A percentile compares a stretch with the other conserved stretches of the same genome.
Evolutionary conservation across 1,284 basidiomycete genomes (phyloP).

Genomic region (Stygiomarasmius scandens): DNA sequence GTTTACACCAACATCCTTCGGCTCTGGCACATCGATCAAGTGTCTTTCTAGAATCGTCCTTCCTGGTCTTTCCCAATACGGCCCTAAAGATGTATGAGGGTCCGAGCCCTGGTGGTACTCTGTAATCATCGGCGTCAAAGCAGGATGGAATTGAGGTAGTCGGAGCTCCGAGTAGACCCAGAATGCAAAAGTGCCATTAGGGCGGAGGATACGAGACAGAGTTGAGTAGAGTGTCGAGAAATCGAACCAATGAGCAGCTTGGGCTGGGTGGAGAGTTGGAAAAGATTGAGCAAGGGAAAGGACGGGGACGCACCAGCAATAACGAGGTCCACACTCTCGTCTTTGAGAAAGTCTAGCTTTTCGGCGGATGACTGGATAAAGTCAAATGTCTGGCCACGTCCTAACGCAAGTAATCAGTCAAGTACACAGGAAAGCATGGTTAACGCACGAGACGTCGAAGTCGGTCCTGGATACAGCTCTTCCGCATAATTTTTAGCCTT

Average conservation of each 20-base stretch:
- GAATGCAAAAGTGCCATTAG: conserved; percentile 74
- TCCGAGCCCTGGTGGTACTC: conserved; percentile 62
- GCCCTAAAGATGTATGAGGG: conserved; percentile 59
- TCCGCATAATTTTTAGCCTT: conserved; percentile 51
- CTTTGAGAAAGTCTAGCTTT: conserved; percentile 52
- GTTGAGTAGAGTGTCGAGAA: conserved; percentile 75
- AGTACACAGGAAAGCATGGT: too few relatives aligned
- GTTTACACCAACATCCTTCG: conserved; percentile 29
- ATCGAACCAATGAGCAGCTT: conserved; percentile 89
- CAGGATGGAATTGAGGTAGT: conserved; percentile 58
- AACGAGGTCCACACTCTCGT: conserved; percentile 72
- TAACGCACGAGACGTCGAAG: conserved; percentile 3
- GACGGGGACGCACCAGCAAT: conserved; percentile 58
- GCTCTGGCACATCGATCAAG: conserved; percentile 69
- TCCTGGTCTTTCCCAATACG: conserved; percentile 83
- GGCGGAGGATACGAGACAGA: conserved; percentile 62
- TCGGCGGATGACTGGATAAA: conserved; percentile 62
- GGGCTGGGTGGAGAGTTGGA: conserved; percentile 47
- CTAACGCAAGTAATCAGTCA: conserved; percentile 10
- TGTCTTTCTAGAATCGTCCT: conserved; percentile 75
- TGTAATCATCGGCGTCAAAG: conserved; percentile 60
- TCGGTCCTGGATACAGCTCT: conserved; percentile 13
- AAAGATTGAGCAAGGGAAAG: conserved; percentile 2
- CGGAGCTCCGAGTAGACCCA: conserved; percentile 87
- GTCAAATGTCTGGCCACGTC: conserved; percentile 29